Evolutionary conservation across 768 basidiomycete genomes (phyloP).

Genomic region (Fistulinella prunicolor): DNA sequence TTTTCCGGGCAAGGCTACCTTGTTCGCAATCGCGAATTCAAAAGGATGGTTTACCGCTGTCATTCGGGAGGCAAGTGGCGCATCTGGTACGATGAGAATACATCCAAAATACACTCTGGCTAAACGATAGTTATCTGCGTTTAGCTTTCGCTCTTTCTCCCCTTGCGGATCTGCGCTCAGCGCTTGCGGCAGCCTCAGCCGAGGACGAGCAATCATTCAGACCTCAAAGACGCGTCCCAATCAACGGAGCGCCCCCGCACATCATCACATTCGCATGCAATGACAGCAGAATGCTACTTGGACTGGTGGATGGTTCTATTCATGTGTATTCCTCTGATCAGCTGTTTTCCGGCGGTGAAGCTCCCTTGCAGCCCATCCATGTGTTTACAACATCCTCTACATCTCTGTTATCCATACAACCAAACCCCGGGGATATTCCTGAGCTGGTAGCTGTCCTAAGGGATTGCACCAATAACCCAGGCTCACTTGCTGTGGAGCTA

Average conservation of each 20-base stretch:
- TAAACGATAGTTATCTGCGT: background rate
- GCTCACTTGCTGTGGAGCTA: constrained; percentile 52
- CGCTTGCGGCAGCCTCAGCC: constrained; percentile 42
- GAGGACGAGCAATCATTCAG: constrained; percentile 42
- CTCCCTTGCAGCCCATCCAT: constrained; percentile 46
- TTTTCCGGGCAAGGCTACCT: constrained; percentile 43
- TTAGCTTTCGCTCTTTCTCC: constrained; percentile 62
- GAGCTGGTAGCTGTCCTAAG: constrained; percentile 60
- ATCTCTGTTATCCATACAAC: constrained; percentile 50
- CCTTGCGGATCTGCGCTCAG: constrained; percentile 56
- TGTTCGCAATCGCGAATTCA: constrained; percentile 58
- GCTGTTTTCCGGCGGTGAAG: constrained; percentile 46
- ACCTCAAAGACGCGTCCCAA: constrained; percentile 49
- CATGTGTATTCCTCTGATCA: constrained; percentile 55
- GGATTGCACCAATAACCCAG: constrained; percentile 31
- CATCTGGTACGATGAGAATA: constrained; percentile 36
- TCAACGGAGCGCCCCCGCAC: constrained; percentile 47
- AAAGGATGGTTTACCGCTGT: constrained; percentile 73
- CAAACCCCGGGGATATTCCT: constrained; percentile 61
- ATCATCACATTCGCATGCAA: constrained; percentile 55
- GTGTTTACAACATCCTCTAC: constrained; percentile 43
- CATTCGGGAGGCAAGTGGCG: constrained; percentile 32
- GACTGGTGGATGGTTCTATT: constrained; percentile 56
- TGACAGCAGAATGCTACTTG: constrained; percentile 60
- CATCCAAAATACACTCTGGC: background rate